Percentiles rank a stretch among this genome's conserved stretches.
Conservation (phyloP, 1,139 yeast species). For the Kurtzmaniella natalensis region DNA sequence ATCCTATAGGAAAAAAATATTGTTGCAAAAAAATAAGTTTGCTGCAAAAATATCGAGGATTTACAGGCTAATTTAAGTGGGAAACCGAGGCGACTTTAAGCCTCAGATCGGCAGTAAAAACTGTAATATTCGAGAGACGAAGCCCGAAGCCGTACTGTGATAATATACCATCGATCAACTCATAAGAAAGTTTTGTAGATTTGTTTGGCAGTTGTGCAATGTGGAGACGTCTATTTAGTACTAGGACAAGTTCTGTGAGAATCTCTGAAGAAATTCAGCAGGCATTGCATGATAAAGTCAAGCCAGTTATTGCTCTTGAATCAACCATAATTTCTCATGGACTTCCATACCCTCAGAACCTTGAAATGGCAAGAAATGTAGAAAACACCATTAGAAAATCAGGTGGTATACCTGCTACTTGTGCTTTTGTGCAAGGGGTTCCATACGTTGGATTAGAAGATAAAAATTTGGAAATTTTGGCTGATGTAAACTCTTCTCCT, state of each 20-base stretch:
- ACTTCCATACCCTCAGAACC: slow-evolving; percentile 73
- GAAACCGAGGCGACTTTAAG: no score
- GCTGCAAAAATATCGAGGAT: no score
- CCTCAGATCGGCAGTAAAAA: no score
- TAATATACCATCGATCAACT: no score
- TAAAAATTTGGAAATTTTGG: slow-evolving; percentile 47
- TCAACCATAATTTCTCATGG: slow-evolving; percentile 91
- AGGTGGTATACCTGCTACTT: slow-evolving; percentile 84
- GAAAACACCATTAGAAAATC: slow-evolving; percentile 55
- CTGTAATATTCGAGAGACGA: no score
- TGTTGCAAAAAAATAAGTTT: no score
- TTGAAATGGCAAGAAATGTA: slow-evolving; percentile 66
- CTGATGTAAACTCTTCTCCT: slow-evolving; percentile 24
- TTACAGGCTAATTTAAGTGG: no score
- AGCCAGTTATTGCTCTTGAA: slow-evolving; percentile 76
- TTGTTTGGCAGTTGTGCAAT: no score
- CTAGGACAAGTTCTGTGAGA: slow-evolving; percentile 14
- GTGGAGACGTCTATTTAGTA: neutral
- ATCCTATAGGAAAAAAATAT: no score
- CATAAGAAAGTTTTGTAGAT: no score
- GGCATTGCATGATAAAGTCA: slow-evolving; percentile 46
- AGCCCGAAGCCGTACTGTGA: no score
- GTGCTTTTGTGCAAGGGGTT: slow-evolving; percentile 68
- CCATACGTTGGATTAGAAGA: slow-evolving; percentile 64
- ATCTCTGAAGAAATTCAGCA: slow-evolving; percentile 57